Percentiles rank a stretch among this genome's conserved stretches.
These are phyloP conservation scores for Leucosporidium creatinivorum DNA, from an alignment of 768 basidiomycete species.

Conservation along the genomic window DNA sequence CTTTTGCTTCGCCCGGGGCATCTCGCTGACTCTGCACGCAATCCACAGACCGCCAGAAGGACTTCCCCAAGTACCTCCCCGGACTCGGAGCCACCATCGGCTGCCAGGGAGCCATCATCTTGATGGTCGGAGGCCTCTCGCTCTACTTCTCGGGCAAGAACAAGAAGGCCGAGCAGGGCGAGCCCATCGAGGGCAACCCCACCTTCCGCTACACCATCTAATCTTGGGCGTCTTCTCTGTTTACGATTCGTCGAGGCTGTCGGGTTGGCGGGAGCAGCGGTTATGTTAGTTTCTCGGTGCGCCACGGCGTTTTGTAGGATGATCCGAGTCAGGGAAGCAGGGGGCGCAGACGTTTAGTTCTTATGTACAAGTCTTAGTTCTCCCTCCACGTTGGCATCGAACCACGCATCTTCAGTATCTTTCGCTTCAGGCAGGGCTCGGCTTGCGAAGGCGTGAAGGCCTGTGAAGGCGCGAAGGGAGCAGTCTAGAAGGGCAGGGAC, in stretches of 20 bases:
- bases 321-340: too few relatives aligned
- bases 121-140: constrained; percentile 7
- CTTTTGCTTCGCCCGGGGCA: neutral
- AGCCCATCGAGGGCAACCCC: constrained; percentile 26
- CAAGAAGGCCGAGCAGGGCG: constrained; percentile 12
- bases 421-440: too few relatives aligned
- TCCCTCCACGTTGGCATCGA: too few relatives aligned
- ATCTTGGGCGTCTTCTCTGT: constrained; percentile 42
- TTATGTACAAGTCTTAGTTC: too few relatives aligned
- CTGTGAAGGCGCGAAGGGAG: too few relatives aligned
- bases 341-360: too few relatives aligned
- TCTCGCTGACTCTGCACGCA: neutral
- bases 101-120: constrained; percentile 23
- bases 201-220: constrained; percentile 35
- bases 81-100: constrained; percentile 29
- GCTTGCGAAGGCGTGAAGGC: too few relatives aligned
- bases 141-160: constrained; percentile 28
- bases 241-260: neutral
- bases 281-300: neutral
- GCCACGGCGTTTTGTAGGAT: too few relatives aligned
- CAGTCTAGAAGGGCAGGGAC: too few relatives aligned
- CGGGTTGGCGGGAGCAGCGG: constrained; percentile 46
- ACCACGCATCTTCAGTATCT: too few relatives aligned
- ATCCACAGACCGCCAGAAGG: constrained; percentile 16
- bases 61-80: constrained; percentile 27